Evolutionary conservation across 306 rosid species (phyloP).

Genomic region (Gillenia trifoliata): DNA sequence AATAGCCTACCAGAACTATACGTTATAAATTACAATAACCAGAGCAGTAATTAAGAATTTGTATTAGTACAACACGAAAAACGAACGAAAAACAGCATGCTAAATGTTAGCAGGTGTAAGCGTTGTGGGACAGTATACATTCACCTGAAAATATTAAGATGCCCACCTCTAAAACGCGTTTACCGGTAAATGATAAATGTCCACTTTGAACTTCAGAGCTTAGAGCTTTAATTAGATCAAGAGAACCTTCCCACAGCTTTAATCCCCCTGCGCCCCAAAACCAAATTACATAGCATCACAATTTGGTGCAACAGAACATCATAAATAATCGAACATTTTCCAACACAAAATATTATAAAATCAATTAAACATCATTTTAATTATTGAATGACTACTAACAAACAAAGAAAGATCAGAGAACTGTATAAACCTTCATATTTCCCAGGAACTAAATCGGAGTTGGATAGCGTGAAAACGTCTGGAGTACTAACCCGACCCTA

Average conservation of each 20-base stretch:
- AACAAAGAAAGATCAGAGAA: slow-evolving; percentile 14
- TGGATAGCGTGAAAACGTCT: slow-evolving; percentile 80
- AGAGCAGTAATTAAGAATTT: neutral
- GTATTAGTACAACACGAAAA: neutral
- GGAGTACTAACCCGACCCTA: slow-evolving; percentile 79
- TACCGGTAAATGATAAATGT: slow-evolving; percentile 44
- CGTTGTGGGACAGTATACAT: slow-evolving; percentile 8
- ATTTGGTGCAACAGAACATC: neutral
- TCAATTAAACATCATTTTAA: neutral
- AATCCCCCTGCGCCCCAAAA: slow-evolving; percentile 60
- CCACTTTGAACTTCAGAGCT: slow-evolving; percentile 45
- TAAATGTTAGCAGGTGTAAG: neutral
- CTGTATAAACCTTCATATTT: slow-evolving; percentile 67
- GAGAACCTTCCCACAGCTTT: slow-evolving; percentile 91
- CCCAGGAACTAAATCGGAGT: slow-evolving; percentile 90
- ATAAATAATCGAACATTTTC: neutral
- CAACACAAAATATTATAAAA: neutral
- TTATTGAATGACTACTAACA: neutral
- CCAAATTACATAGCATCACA: neutral
- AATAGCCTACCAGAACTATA: neutral
- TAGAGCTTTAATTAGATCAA: slow-evolving; percentile 77
- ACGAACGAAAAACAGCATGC: neutral
- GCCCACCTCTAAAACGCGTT: slow-evolving; percentile 84
- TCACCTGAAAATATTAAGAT: slow-evolving; percentile 27
- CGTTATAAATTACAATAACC: neutral